phyloP scores from a whole-genome alignment of 495 filamentous ascomycete genomes.

The Venustampulla echinocandica region DNA sequence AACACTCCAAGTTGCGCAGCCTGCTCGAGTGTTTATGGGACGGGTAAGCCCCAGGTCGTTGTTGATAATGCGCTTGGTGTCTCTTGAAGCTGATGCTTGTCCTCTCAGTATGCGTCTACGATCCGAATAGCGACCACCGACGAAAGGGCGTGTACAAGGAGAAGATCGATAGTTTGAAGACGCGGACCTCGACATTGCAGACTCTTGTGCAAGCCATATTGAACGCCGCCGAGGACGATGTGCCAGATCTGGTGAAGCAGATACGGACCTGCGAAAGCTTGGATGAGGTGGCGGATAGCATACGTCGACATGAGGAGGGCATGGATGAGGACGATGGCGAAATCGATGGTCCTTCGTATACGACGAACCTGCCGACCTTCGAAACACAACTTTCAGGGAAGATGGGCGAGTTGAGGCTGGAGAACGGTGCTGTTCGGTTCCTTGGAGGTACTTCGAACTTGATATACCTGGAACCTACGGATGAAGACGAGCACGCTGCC shows the following conservation, averaged over 20 bases:
- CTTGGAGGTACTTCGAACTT: conserved; percentile 93
- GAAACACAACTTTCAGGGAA: conserved; percentile 84
- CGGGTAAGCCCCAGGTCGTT: conserved; percentile 27
- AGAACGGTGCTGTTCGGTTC: conserved; percentile 86
- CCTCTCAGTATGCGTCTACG: conserved; percentile 68
- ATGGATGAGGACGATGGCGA: conserved; percentile 23
- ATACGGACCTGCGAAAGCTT: conserved; percentile 89
- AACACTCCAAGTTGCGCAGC: conserved; percentile 87
- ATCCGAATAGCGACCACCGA: conserved; percentile 90
- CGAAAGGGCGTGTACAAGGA: conserved; percentile 96
- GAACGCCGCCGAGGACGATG: conserved; percentile 79
- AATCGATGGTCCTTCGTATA: conserved; percentile 33
- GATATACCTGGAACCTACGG: conserved; percentile 63
- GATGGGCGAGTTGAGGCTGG: conserved; percentile 80
- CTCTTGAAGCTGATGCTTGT: background rate
- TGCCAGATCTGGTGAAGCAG: conserved; percentile 68
- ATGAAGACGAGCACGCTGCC: conserved; percentile 39
- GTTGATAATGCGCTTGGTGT: background rate
- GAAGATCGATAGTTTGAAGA: conserved; percentile 83
- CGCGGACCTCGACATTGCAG: conserved; percentile 78
- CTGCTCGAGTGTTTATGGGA: conserved; percentile 91
- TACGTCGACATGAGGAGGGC: conserved; percentile 48
- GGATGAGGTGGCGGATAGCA: conserved; percentile 78
- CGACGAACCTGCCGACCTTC: conserved; percentile 40
- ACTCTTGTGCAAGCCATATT: conserved; percentile 88